Percentiles rank a stretch among this genome's conserved stretches.
Conservation (phyloP, 208 protist genomes). For the Phytomonas sp. region DNA sequence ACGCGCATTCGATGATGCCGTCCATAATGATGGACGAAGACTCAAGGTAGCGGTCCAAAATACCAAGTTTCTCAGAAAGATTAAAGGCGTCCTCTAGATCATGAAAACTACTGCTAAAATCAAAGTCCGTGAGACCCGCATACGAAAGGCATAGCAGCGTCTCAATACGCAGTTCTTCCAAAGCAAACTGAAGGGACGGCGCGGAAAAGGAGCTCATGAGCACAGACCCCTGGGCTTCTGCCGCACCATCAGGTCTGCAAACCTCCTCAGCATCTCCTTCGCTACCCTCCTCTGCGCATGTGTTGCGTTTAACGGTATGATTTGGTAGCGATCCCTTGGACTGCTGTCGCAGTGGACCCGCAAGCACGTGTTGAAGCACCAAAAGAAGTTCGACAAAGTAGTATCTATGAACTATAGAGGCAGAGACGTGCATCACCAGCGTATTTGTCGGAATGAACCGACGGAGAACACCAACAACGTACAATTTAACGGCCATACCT, state of each 20-base stretch:
- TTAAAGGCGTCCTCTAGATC: constrained; percentile 44
- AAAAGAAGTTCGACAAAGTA: constrained; percentile 12
- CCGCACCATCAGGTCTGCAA: too few species aligned
- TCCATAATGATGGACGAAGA: constrained; percentile 23
- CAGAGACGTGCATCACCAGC: constrained; percentile 5
- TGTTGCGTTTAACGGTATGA: too few species aligned
- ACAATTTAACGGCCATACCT: constrained; percentile 28
- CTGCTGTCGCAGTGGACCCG: too few species aligned
- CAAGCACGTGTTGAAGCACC: not conserved
- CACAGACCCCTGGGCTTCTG: too few species aligned
- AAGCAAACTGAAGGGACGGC: constrained; percentile 20
- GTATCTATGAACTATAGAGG: constrained; percentile 22
- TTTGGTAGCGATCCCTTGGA: too few species aligned
- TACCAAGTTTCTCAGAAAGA: constrained; percentile 18
- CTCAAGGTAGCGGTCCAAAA: constrained; percentile 23
- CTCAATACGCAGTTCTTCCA: constrained; percentile 62
- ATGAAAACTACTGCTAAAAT: constrained; percentile 38
- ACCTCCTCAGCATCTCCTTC: too few species aligned
- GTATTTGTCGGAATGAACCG: constrained; percentile 17
- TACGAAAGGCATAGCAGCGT: constrained; percentile 43
- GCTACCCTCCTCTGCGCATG: too few species aligned
- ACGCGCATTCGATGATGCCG: constrained; percentile 36
- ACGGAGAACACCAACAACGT: constrained; percentile 45
- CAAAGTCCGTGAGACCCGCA: constrained; percentile 23
- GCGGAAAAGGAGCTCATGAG: not conserved